Conservation (phyloP, 345 rosid genomes). For the Salix brachista region DNA sequence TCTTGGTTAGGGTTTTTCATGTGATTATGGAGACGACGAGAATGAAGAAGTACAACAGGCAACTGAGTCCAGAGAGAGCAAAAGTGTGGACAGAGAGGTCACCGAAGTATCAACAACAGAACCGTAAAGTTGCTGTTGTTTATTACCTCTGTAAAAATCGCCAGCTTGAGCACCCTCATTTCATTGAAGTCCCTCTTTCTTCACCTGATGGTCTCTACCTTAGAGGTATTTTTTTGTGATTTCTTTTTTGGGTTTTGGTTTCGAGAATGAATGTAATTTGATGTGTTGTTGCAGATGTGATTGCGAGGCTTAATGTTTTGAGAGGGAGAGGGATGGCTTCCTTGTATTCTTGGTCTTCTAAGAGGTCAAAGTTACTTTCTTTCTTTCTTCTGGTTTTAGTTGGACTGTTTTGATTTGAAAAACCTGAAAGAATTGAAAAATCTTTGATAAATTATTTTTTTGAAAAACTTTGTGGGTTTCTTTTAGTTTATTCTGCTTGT, state of each 20-base stretch:
- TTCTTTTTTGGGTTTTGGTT: neutral
- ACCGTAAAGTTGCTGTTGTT: conserved; percentile 73
- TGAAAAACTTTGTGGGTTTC: neutral
- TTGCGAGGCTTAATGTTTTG: conserved; percentile 76
- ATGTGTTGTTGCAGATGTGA: conserved; percentile 51
- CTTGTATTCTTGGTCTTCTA: conserved; percentile 89
- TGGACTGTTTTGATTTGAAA: neutral
- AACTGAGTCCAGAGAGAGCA: conserved; percentile 90
- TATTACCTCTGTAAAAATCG: conserved; percentile 86
- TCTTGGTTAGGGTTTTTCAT: conserved; percentile 7
- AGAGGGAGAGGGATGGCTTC: conserved; percentile 96
- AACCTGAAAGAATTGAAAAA: neutral
- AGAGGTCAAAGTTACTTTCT: conserved; percentile 43
- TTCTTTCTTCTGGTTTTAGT: neutral
- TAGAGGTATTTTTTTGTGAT: conserved; percentile 44
- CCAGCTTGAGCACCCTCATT: conserved; percentile 98
- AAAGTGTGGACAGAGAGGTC: conserved; percentile 96
- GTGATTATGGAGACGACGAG: conserved; percentile 55
- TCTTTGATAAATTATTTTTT: neutral
- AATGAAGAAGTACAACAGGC: conserved; percentile 62
- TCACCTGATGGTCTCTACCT: conserved; percentile 74
- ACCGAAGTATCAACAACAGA: conserved; percentile 65
- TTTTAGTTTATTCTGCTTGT: neutral
- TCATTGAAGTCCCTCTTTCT: conserved; percentile 78
- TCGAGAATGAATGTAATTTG: neutral